A percentile compares a stretch with the other conserved stretches of the same genome.
phyloP scores from a whole-genome alignment of 2,329 filamentous ascomycete genomes.

The Mycogone perniciosa region DNA sequence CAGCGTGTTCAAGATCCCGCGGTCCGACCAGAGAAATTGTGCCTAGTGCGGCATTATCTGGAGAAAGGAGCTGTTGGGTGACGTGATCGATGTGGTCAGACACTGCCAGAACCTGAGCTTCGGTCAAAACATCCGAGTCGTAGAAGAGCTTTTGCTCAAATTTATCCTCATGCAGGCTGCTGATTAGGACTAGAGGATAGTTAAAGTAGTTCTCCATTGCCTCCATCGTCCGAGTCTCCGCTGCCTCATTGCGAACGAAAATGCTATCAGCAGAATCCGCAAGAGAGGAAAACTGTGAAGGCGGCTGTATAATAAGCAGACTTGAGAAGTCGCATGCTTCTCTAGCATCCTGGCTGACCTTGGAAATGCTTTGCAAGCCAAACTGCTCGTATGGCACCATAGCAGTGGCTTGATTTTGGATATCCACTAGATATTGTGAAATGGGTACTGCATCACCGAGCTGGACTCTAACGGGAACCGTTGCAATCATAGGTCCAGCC shows the following conservation, averaged over 20 bases:
- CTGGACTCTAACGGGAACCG: constrained; percentile 12
- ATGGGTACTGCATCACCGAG: constrained; percentile 2
- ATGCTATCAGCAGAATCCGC: background rate
- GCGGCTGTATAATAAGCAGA: constrained; percentile 1
- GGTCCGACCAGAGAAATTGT: background rate
- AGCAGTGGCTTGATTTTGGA: constrained; percentile 11
- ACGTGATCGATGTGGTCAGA: constrained; percentile 2
- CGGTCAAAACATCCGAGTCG: background rate
- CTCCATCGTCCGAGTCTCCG: background rate
- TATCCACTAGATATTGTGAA: background rate
- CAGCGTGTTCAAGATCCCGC: background rate
- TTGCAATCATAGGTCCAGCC: constrained; percentile 10
- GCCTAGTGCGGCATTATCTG: background rate
- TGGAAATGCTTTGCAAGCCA: constrained; percentile 11
- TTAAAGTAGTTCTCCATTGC: background rate
- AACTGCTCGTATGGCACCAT: constrained; percentile 19
- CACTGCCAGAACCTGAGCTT: background rate
- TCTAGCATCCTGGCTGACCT: background rate
- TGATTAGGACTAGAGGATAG: background rate
- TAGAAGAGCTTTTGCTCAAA: background rate
- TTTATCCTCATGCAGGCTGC: background rate
- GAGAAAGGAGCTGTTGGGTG: background rate
- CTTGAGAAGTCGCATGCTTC: background rate
- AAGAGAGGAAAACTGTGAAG: background rate
- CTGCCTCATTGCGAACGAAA: background rate